Evolutionary conservation across 306 rosid genomes (phyloP), one percentile per base, ranked within the genome.

Genomic region (Spatholobus suberectus): DNA sequence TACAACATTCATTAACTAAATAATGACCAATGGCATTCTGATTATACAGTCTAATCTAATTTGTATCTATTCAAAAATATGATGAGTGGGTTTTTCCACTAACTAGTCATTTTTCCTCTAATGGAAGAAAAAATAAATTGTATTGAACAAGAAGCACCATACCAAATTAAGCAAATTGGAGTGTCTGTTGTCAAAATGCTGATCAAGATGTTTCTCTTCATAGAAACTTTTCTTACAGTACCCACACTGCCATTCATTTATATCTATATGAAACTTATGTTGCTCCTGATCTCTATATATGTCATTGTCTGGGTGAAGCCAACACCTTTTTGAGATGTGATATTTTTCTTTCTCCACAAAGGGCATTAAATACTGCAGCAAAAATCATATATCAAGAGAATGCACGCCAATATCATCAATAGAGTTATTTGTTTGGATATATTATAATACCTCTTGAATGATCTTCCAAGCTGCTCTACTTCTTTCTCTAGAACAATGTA

Each of bases 151-250:
- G 62, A 81, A 49, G 29, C 18, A 67, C 47, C 89, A 26, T 87
- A 91, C 96, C 91, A 63, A 85, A 81, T 91, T 89, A 73, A 91
- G 83, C 77, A 89, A 87, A 87, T 90, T 85, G 82, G 87, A 83
- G 73, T 93, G 97, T 82, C 94, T 90, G 80, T 90, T 87, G 82
- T 93, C 92, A 57, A 90, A 93, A 87, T 93, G 96, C 81, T 68
- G 90, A 84, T 93, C 97, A 8, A 93, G 92, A 86, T 88, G 71
- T 63, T 86, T 93, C 82, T 93, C 89, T 70, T 82, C 83, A 12
- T 86, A 86, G 79, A 89, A 89, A 73, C 52, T 58, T 82, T 89
- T 89, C 80, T 85, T 89, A 81, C 92, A 89, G 80, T 70, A 89
- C 5, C 88, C 87, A 59, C 92, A 89, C 58, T 85, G 79, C 92